A percentile compares a stretch with the other conserved stretches of the same genome.
Conservation (phyloP, 78 protist genomes). For the Emiliania huxleyi region DNA sequence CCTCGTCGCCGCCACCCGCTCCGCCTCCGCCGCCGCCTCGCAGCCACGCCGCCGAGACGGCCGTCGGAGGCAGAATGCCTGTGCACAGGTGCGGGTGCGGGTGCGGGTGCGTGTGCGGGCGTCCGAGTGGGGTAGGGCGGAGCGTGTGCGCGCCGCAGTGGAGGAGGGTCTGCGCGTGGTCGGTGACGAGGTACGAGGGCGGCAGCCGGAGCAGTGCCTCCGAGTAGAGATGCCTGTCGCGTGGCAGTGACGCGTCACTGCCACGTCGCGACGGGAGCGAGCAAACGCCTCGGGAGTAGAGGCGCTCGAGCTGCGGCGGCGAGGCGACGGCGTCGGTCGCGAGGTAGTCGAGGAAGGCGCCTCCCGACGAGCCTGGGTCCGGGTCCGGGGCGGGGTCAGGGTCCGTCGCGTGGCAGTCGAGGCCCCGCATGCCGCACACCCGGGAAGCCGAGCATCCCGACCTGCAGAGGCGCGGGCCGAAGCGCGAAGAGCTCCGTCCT, state of each 20-base stretch:
- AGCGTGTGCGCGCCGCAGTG: neutral
- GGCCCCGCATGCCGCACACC: too few relatives aligned
- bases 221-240: too few relatives aligned
- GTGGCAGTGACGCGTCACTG: too few relatives aligned
- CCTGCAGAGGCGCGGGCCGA: neutral
- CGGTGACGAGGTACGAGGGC: neutral
- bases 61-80: too few relatives aligned
- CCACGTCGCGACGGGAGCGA: too few relatives aligned
- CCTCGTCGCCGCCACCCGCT: neutral
- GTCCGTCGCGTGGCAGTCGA: too few relatives aligned
- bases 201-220: neutral
- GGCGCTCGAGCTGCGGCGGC: neutral
- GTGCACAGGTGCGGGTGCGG: too few relatives aligned
- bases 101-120: too few relatives aligned
- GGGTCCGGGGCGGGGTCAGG: neutral
- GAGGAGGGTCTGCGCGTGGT: neutral
- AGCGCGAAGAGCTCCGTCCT: constrained; percentile 20
- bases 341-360: neutral
- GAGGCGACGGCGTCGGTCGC: neutral
- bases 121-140: too few relatives aligned
- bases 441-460: neutral
- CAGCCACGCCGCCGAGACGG: too few relatives aligned
- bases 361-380: constrained; percentile 5
- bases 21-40: neutral
- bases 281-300: too few relatives aligned